Conservation (phyloP, 192 early-diverging fungal species). For the Coemansia sp. region DNA sequence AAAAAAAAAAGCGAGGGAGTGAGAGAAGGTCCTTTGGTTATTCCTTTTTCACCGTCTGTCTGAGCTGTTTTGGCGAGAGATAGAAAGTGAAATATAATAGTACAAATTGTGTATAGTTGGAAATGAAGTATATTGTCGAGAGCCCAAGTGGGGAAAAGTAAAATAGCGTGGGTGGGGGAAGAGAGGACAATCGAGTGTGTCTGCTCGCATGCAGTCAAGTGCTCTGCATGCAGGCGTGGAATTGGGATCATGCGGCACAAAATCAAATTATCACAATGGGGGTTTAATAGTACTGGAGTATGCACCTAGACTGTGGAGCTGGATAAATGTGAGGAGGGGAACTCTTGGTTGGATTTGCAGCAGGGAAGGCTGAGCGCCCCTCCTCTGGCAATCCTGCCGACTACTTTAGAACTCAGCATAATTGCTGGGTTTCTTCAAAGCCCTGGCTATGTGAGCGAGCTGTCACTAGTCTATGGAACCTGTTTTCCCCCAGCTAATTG, state of each 20-base stretch:
- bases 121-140: background rate
- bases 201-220: background rate
- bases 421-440: too few species aligned
- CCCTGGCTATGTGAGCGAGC: too few species aligned
- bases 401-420: background rate
- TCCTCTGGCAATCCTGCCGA: background rate
- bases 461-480: background rate
- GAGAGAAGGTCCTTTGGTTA: background rate
- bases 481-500: background rate
- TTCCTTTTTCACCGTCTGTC: background rate
- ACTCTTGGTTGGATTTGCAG: background rate
- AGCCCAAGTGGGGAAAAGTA: background rate
- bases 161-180: background rate
- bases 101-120: background rate
- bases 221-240: background rate
- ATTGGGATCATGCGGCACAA: background rate
- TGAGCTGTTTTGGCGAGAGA: background rate
- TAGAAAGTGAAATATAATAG: background rate
- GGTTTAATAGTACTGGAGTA: background rate
- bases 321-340: background rate
- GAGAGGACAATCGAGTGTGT: background rate
- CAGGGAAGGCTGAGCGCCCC: background rate
- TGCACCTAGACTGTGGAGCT: background rate
- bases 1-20: background rate
- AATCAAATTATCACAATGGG: background rate